Base-by-base conservation (phyloP, 176 grass and related monocot genomes). In the Oryza meridionalis region DNA sequence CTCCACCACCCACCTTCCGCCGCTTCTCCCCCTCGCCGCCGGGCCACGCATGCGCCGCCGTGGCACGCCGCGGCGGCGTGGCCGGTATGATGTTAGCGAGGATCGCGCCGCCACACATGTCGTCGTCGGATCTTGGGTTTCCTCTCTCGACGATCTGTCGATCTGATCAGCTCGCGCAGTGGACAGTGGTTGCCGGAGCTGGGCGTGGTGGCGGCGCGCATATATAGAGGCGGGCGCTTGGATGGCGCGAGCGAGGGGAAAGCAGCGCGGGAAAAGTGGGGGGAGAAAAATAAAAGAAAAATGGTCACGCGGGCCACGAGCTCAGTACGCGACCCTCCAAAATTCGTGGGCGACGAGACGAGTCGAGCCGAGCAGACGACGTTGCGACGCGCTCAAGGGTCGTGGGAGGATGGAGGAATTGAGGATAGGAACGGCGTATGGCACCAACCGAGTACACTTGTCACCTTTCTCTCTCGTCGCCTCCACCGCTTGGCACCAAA, bases 61-160 rank as follows among this genome's bases (percentile, higher is more conserved):
- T 72, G 31, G 7, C 73, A 10, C 73, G 65, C 53, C 82, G 76
- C 47, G 69, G 21, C 76, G 78, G 83, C 64, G 74, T 25, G 46
- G 24, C 77, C 16, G 90, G 90, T 13, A 85, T 87, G 31, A 90
- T 44, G 55, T 90, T 81, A 3, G 88, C 79, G 4, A 95, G 85
- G 26, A 92, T 90, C 26, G 80, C 90, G 22, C 90, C 93, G 24
- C 88, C 86, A 68, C 93, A 95, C 86, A 95, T 96, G 17, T 71
- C 65, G n/a, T 0, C 53, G n/a, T 0, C n/a, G 29, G 58, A 21
- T 19, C 15, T 19, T 10, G 15, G 15, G 4, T 15, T 53, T 5
- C 33, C 33, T 35, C 31, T 51, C 50, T 50, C 14, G 47, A 50
- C 47, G 47, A 58, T 8, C 17, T 2, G 47, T 16, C 47, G 47